Percentiles rank a stretch among this genome's conserved stretches.
These are phyloP conservation scores for Periconia sp. DNA, from an alignment of 2,329 filamentous ascomycete genomes.

Conservation along the genomic window DNA sequence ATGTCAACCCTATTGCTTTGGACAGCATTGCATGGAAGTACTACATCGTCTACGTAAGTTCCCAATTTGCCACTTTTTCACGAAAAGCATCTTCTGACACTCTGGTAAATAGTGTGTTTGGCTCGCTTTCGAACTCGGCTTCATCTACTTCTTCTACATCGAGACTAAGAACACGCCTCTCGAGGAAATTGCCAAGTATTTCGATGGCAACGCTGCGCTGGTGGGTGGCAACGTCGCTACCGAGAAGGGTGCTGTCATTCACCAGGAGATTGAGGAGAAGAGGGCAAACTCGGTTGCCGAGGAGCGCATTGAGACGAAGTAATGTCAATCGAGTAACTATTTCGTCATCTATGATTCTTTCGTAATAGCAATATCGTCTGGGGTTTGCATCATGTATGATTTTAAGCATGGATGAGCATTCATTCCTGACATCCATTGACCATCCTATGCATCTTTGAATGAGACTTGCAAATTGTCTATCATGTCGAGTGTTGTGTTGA, in stretches of 20 bases:
- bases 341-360: neutral
- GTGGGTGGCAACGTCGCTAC: conserved; percentile 39
- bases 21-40: conserved; percentile 9
- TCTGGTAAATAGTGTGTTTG: conserved; percentile 21
- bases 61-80: conserved; percentile 24
- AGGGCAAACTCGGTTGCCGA: conserved; percentile 13
- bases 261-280: conserved; percentile 21
- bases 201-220: conserved; percentile 41
- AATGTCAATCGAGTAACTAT: no score
- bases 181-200: conserved; percentile 27
- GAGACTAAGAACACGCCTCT: conserved; percentile 27
- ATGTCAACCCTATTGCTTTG: conserved; percentile 17
- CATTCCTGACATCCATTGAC: no score
- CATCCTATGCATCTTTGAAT: no score
- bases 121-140: conserved; percentile 33
- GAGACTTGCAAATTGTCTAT: no score
- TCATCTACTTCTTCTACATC: conserved; percentile 33
- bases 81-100: conserved; percentile 18
- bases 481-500: no score
- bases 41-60: conserved; percentile 43
- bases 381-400: no score
- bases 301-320: conserved; percentile 10
- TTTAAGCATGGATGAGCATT: no score
- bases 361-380: no score
- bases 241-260: conserved; percentile 31